These are phyloP conservation scores for Verticillium zaregamsianum DNA, from an alignment of 2,329 filamentous ascomycete species.

Conservation along the genomic window DNA sequence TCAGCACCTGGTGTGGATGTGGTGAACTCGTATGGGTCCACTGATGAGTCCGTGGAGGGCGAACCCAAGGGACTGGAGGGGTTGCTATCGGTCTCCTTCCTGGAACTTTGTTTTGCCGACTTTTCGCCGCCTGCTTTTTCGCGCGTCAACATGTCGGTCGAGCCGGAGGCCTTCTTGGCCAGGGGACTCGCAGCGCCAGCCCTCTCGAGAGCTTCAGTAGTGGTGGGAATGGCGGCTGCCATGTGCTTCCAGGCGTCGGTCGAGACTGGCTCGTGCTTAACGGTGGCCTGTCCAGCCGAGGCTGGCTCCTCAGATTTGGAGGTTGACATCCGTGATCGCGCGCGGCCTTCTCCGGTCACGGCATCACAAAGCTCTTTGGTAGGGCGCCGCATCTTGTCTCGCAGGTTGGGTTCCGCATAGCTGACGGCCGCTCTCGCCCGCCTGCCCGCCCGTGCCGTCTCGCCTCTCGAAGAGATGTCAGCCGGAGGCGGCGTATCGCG, in stretches of 20 bases:
- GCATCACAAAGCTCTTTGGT: conserved; percentile 73
- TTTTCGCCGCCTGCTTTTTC: neutral
- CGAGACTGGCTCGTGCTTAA: conserved; percentile 28
- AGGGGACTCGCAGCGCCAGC: conserved; percentile 32
- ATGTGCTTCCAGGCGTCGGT: conserved; percentile 27
- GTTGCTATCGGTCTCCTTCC: neutral
- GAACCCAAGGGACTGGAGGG: neutral
- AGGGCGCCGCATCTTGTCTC: conserved; percentile 79
- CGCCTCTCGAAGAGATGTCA: conserved; percentile 50
- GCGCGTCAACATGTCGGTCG: conserved; percentile 14
- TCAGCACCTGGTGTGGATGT: conserved; percentile 37
- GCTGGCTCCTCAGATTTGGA: conserved; percentile 22
- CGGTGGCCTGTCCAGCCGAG: conserved; percentile 15
- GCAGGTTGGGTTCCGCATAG: conserved; percentile 77
- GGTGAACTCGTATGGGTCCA: conserved; percentile 53
- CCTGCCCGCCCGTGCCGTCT: conserved; percentile 61
- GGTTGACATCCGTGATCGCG: conserved; percentile 37
- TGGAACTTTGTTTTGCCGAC: neutral
- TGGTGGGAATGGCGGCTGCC: conserved; percentile 9
- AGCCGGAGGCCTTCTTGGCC: conserved; percentile 29
- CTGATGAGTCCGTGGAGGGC: neutral
- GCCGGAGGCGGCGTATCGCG: conserved; percentile 57
- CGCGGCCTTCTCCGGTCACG: conserved; percentile 60
- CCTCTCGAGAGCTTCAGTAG: conserved; percentile 5
- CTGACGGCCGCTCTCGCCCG: conserved; percentile 66